Percentiles rank a stretch among this genome's conserved stretches.
These are phyloP conservation scores for Chalciporus chontae DNA, from an alignment of 768 basidiomycete species.

Conservation along the genomic window DNA sequence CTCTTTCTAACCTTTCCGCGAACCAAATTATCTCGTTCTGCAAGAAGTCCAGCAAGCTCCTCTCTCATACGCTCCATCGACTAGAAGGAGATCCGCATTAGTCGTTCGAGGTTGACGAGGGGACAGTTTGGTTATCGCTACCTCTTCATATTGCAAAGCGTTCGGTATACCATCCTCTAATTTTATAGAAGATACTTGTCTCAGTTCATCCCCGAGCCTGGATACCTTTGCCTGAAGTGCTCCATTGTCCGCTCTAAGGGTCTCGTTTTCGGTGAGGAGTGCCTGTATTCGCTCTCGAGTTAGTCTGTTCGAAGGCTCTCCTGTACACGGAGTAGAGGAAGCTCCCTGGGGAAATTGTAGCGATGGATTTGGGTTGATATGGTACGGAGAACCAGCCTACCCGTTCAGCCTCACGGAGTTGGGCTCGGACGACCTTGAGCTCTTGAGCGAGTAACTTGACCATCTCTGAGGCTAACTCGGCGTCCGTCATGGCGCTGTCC, in stretches of 20 bases:
- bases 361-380: background rate
- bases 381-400: slow-evolving; percentile 2
- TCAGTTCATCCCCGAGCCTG: slow-evolving; percentile 11
- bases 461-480: slow-evolving; percentile 24
- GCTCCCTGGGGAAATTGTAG: slow-evolving; percentile 7
- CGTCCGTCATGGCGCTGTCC: slow-evolving; percentile 24
- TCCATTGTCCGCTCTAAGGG: slow-evolving; percentile 19
- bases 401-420: slow-evolving; percentile 22
- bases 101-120: background rate
- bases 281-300: slow-evolving; percentile 6
- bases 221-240: slow-evolving; percentile 13
- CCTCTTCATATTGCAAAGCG: slow-evolving; percentile 6
- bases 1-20: slow-evolving; percentile 10
- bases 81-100: slow-evolving; percentile 9
- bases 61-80: slow-evolving; percentile 1
- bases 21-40: slow-evolving; percentile 14
- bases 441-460: slow-evolving; percentile 25
- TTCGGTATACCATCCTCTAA: slow-evolving; percentile 8
- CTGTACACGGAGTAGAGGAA: slow-evolving; percentile 1
- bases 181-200: slow-evolving; percentile 13
- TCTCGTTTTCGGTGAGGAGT: slow-evolving; percentile 14
- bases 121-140: background rate
- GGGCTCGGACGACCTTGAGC: slow-evolving; percentile 20
- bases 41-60: slow-evolving; percentile 14
- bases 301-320: background rate